Percentiles rank a stretch among this genome's conserved stretches.
phyloP scores from a whole-genome alignment of 331 rosid genomes.

The Quercus tomentella region DNA sequence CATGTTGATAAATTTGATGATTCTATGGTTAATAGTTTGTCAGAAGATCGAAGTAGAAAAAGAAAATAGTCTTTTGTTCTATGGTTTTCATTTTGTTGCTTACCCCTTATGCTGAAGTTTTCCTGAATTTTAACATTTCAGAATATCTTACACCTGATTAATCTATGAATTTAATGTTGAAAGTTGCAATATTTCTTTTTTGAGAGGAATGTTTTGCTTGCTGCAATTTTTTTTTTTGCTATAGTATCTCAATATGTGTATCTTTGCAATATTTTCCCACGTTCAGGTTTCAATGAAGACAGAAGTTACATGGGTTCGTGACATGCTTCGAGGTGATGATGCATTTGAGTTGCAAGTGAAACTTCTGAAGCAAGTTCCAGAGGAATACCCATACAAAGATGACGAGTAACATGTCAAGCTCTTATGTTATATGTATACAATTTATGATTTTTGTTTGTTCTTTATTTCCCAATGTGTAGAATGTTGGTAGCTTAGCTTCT shows the following conservation, averaged over 20 bases:
- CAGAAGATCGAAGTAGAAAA: too few species aligned
- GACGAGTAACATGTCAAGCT: slow-evolving; percentile 52
- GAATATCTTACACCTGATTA: too few species aligned
- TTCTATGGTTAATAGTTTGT: too few species aligned
- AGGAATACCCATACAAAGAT: slow-evolving; percentile 97
- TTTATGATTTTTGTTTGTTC: neutral
- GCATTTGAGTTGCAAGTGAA: slow-evolving; percentile 87
- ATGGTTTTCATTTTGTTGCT: neutral
- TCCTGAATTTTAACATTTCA: too few species aligned
- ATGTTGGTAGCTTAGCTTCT: neutral
- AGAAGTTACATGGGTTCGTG: slow-evolving; percentile 87
- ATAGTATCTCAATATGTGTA: neutral
- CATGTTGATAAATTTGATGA: too few species aligned
- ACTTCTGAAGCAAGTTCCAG: slow-evolving; percentile 93
- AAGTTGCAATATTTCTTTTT: neutral
- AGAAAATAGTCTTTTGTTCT: too few species aligned
- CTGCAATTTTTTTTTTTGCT: neutral
- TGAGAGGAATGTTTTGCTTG: neutral
- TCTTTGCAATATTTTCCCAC: neutral
- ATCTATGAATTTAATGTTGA: too few species aligned
- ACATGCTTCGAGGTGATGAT: slow-evolving; percentile 94
- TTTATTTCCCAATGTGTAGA: neutral
- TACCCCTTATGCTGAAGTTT: too few species aligned
- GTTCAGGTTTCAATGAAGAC: slow-evolving; percentile 92
- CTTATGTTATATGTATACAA: neutral